Conservation (phyloP, 306 rosid species). For the Ceratonia siliqua region DNA sequence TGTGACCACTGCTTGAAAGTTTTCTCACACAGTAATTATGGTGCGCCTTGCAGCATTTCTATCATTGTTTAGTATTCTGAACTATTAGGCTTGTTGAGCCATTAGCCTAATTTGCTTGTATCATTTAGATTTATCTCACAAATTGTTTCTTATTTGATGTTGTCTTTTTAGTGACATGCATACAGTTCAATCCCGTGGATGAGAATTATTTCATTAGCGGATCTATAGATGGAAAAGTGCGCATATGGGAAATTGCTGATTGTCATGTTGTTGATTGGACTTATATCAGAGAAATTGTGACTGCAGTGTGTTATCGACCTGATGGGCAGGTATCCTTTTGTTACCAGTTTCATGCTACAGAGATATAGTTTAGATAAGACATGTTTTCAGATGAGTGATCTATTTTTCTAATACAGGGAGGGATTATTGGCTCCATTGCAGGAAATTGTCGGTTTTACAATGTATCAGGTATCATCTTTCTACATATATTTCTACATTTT, state of each 20-base stretch:
- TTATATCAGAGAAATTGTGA: conserved; percentile 74
- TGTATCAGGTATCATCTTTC: conserved; percentile 61
- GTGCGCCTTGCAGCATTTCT: conserved; percentile 44
- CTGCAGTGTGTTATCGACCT: conserved; percentile 89
- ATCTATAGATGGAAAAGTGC: conserved; percentile 96
- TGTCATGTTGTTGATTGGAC: conserved; percentile 91
- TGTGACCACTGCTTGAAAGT: conserved; percentile 66
- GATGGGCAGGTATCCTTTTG: conserved; percentile 76
- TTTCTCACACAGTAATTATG: conserved; percentile 91
- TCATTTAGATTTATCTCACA: conserved; percentile 27
- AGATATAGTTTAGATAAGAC: conserved; percentile 5
- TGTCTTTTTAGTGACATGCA: conserved; percentile 70
- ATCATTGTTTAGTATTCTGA: neutral
- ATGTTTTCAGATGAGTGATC: conserved; percentile 31
- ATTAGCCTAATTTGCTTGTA: conserved; percentile 22
- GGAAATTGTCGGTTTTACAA: conserved; percentile 78
- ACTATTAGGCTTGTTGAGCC: conserved; percentile 24
- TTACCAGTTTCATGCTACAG: conserved; percentile 32
- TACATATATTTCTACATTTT: conserved; percentile 4
- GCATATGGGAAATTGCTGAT: conserved; percentile 77
- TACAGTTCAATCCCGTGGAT: conserved; percentile 89
- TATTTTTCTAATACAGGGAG: conserved; percentile 58
- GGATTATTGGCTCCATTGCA: conserved; percentile 77
- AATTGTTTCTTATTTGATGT: conserved; percentile 26
- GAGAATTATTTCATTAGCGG: conserved; percentile 91